Conservation (phyloP, 2,329 filamentous ascomycete genomes). For the Cryphonectria parasitica region DNA sequence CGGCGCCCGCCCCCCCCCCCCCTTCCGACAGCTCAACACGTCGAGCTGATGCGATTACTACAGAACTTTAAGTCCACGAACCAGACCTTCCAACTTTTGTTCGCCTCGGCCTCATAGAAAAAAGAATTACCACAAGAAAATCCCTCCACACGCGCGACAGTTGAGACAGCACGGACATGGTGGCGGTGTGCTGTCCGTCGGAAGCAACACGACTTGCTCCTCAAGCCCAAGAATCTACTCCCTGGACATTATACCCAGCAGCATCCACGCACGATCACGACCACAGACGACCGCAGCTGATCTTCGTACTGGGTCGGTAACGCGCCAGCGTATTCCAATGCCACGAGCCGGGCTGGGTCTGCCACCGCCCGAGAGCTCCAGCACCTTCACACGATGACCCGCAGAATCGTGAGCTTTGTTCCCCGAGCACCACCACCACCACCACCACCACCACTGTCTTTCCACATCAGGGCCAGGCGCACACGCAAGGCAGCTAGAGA, state of each 20-base stretch:
- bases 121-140: too few species aligned
- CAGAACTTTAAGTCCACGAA: background rate
- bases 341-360: conserved; percentile 26
- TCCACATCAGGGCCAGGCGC: too few species aligned
- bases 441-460: too few species aligned
- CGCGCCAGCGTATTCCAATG: conserved; percentile 17
- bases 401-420: conserved; percentile 27
- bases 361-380: conserved; percentile 23
- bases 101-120: background rate
- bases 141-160: too few species aligned
- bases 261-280: background rate
- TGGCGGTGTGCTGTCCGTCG: conserved; percentile 24
- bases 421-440: too few species aligned
- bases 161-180: conserved; percentile 26
- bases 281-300: background rate
- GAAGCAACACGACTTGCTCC: conserved; percentile 30
- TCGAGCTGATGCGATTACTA: background rate
- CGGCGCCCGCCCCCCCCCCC: background rate
- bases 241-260: background rate
- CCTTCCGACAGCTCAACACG: conserved; percentile 3
- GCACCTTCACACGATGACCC: conserved; percentile 25
- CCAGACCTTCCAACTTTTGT: background rate
- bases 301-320: conserved; percentile 16
- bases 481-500: background rate
- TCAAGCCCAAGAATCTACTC: background rate